A percentile compares a stretch with the other conserved stretches of the same genome.
Conservation (phyloP, 768 basidiomycete genomes). For the Rhodosporidiobolus sp. region DNA sequence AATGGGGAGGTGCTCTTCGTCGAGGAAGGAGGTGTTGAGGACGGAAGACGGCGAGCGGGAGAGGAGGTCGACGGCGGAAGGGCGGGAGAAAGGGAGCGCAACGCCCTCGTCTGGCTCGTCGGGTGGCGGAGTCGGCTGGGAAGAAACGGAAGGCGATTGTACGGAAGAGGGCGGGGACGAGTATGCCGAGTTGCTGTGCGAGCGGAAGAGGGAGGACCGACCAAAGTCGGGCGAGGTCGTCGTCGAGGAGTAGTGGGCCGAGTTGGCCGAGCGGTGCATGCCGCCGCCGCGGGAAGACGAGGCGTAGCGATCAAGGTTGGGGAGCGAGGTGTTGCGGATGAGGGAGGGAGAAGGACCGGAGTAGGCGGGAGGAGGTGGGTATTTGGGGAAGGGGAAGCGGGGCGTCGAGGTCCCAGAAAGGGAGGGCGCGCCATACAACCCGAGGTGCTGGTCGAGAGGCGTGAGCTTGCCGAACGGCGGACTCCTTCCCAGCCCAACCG, state of each 20-base stretch:
- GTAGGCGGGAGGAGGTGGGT: constrained; percentile 22
- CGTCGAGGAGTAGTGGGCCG: constrained; percentile 9
- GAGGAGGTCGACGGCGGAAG: constrained; percentile 34
- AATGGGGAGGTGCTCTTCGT: constrained; percentile 32
- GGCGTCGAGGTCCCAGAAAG: constrained; percentile 24
- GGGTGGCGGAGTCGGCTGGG: background rate
- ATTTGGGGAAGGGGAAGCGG: constrained; percentile 30
- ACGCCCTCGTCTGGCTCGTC: background rate
- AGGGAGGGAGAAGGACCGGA: background rate
- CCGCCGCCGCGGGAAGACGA: background rate
- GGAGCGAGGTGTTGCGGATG: constrained; percentile 25
- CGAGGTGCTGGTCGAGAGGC: constrained; percentile 2
- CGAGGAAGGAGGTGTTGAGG: constrained; percentile 24
- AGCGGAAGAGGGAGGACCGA: constrained; percentile 18
- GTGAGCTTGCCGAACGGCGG: background rate
- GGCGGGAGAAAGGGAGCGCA: constrained; percentile 16
- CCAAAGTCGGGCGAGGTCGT: constrained; percentile 37
- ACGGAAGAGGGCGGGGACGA: constrained; percentile 8
- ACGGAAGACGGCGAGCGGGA: constrained; percentile 37
- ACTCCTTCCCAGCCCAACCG: constrained; percentile 16
- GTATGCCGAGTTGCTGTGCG: constrained; percentile 7
- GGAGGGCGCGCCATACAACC: background rate
- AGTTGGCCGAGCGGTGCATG: constrained; percentile 14
- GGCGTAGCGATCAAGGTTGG: constrained; percentile 4
- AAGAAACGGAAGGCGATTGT: background rate